A percentile compares a stretch with the other conserved stretches of the same genome.
Evolutionary conservation across 345 rosid species (phyloP).

Genomic region (Eucalyptus globulus): DNA sequence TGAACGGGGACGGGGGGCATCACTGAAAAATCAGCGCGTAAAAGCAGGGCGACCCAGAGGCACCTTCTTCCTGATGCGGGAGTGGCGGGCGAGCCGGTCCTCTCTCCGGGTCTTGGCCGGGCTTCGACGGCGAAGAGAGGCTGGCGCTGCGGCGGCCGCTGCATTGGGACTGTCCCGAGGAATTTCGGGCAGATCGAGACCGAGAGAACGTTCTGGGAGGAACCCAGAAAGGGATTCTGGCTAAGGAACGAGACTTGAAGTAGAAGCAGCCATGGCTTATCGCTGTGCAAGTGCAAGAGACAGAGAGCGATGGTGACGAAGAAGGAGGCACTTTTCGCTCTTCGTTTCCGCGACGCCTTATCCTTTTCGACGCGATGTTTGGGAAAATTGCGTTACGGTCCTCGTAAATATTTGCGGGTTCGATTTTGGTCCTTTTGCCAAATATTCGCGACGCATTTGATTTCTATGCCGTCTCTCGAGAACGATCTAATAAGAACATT

Average conservation of each 20-base stretch:
- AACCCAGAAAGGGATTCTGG: slow-evolving; percentile 1
- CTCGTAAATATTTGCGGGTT: background rate
- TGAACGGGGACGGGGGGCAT: background rate
- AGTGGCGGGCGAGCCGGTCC: slow-evolving; percentile 76
- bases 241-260: background rate
- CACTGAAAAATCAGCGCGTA: background rate
- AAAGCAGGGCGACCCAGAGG: background rate
- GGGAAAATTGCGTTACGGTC: background rate
- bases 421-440: background rate
- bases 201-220: background rate
- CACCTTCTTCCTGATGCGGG: slow-evolving; percentile 93
- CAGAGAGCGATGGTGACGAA: background rate
- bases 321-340: background rate
- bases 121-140: slow-evolving; percentile 39
- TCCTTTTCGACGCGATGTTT: rapidly evolving
- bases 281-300: background rate
- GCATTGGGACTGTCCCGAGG: slow-evolving; percentile 6
- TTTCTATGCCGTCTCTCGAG: background rate
- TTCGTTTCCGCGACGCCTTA: background rate
- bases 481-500: background rate
- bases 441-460: background rate
- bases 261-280: background rate
- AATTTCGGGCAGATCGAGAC: background rate
- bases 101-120: slow-evolving; percentile 52
- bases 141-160: slow-evolving; percentile 6